Conservation (phyloP, 2,329 filamentous ascomycete species). For the Penicillium psychrosexuale region DNA sequence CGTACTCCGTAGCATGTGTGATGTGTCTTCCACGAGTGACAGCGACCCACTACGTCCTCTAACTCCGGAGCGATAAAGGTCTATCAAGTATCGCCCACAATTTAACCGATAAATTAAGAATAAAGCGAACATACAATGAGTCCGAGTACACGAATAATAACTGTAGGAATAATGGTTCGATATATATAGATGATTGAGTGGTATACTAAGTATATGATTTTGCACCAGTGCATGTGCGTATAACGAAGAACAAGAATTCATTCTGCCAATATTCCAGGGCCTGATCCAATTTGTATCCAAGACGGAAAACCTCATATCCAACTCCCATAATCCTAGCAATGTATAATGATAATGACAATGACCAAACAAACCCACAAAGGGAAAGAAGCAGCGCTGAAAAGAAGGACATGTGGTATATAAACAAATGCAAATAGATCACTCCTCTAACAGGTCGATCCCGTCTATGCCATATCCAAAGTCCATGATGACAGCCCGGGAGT, state of each 20-base stretch:
- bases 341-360: not conserved
- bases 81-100: too few relatives aligned
- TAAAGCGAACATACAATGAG: too few relatives aligned
- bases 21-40: too few relatives aligned
- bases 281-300: not conserved
- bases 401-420: constrained; percentile 11
- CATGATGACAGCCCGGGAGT: constrained; percentile 86
- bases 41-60: too few relatives aligned
- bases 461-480: constrained; percentile 72
- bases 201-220: not conserved
- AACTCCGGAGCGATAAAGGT: too few relatives aligned
- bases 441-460: constrained; percentile 52
- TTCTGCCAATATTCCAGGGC: constrained; percentile 1
- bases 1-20: too few relatives aligned
- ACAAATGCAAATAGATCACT: constrained; percentile 22
- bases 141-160: too few relatives aligned
- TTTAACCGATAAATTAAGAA: too few relatives aligned
- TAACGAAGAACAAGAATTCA: constrained; percentile 6
- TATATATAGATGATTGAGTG: not conserved
- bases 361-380: not conserved
- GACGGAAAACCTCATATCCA: not conserved
- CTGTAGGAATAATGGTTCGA: too few relatives aligned
- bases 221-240: constrained; percentile 1
- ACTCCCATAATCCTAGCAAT: not conserved
- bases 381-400: constrained; percentile 17